Conservation (phyloP, 2,329 filamentous ascomycete species). For the Ceratocystis harringtonii region DNA sequence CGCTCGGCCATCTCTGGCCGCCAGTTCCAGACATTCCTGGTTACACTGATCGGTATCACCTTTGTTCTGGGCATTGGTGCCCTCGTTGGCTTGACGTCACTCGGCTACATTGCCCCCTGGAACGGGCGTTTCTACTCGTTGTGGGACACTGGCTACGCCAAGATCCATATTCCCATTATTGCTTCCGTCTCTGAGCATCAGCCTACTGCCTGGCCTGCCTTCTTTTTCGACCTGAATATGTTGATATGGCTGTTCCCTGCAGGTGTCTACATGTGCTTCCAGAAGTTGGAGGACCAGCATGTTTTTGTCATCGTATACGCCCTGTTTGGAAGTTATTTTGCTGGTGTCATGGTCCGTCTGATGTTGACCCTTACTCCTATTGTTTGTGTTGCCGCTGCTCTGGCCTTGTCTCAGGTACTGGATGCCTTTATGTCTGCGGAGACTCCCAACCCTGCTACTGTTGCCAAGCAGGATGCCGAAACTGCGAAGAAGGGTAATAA, state of each 20-base stretch:
- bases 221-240: conserved; percentile 98
- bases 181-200: conserved; percentile 99
- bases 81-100: conserved; percentile 73
- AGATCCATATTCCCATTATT: conserved; percentile 98
- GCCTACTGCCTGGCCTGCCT: conserved; percentile 95
- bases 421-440: conserved; percentile 65
- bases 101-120: conserved; percentile 92
- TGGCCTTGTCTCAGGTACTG: conserved; percentile 74
- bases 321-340: conserved; percentile 94
- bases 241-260: conserved; percentile 98
- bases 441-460: conserved; percentile 38
- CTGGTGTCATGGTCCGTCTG: conserved; percentile 96
- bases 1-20: conserved; percentile 76
- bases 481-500: conserved; percentile 41
- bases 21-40: conserved; percentile 85
- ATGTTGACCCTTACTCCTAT: conserved; percentile 96
- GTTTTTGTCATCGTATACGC: conserved; percentile 96
- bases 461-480: conserved; percentile 36
- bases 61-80: conserved; percentile 59
- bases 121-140: conserved; percentile 97
- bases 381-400: conserved; percentile 84
- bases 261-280: conserved; percentile 96
- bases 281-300: conserved; percentile 83
- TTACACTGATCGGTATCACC: conserved; percentile 56
- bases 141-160: conserved; percentile 97